Base-by-base conservation (phyloP, 2,329 filamentous ascomycete species). In the Didymella lethalis region DNA sequence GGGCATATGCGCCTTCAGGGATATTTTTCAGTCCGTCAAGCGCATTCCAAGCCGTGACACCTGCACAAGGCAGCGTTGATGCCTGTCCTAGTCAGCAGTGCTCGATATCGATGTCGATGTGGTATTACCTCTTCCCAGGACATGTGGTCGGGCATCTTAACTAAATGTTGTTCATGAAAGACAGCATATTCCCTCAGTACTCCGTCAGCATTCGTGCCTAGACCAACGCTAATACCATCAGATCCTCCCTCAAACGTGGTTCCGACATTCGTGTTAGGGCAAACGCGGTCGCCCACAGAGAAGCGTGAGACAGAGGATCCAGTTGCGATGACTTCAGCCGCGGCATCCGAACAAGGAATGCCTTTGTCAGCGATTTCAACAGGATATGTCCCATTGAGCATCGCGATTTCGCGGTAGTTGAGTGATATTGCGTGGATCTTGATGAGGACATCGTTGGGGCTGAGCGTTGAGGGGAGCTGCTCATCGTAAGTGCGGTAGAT, bases 401-500 rank as follows among this genome's bases (percentile, higher is more conserved):
- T 73, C 3, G 64, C 71, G 11, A 67, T 45, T 20, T 74, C 71
- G 29, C 71, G 65, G 43, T 65, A 74, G 46, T 74, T 74, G 12
- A 73, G 63, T 2, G 70, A 65, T 18, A 70, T 66, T 18, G 71
- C 68, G 41, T 64, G 69, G 41, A 74, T 69, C 14, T 58, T 60
- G 49, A 72, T 62, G 26, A 73, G 38, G 2, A 74, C 67, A 25
- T 70, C 65, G 12, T 58, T 34, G 2, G 61, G 47, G 1, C 25
- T 56, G 2, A 73, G 63, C 1, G 49, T 38, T 6, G 57, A 32
- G 2, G 69, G 65, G 2, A 70, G 64, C 1, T 43, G 45, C 34
- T 72, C 62, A 34, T 52, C 14, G 7, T 51, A 1, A 2, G 54
- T 47, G 25, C 43, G 54, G 4, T 34, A 38, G n/a, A 57, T 57